Base-by-base conservation (phyloP, 331 rosid species). In the Malus hybrid region DNA sequence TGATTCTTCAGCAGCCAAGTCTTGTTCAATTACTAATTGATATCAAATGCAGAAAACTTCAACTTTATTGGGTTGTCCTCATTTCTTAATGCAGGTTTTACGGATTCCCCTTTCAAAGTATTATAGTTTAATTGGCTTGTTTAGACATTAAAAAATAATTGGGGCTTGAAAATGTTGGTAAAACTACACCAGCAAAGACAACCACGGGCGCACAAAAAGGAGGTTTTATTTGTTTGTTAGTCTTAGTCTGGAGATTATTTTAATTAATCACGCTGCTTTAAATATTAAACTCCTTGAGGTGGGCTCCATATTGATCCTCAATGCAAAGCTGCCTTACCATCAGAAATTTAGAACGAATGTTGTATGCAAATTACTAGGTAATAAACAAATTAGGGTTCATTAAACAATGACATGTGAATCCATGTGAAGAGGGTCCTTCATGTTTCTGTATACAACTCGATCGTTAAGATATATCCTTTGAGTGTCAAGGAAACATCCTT, bases 351-450 rank as follows among this genome's bases (percentile, higher is more conserved):
- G 7, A n/a, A 10, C 68, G 79, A 82, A 79, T 79, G 90, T 77
- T 76, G 83, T 65, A 8, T 29, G 54, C 46, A 39, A 39, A 34
- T 20, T 56, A 34, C 12, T 74, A 80, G 71, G 56, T 56, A 69
- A 48, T 57, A 62, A n/a, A 34, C 82, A 78, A 73, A 34, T 86
- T 80, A 73, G 73, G 80, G 82, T 71, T 80, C 29, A 19, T 65
- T 68, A 75, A 52, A 77, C 89, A 83, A 24, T 16, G 85, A 65
- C 90, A 90, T 65, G 90, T 90, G 90, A 86, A 80, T 71, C 85
- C 90, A 83, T 78, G 89, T 83, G 91, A 87, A 85, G 82, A 67
- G 90, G 91, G 89, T 75, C 87, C 90, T 86, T 89, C 88, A 31
- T 83, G 86, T 73, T 42, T 70, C 59, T 28, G 15, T 55, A 65